Evolutionary conservation across 768 basidiomycete species (phyloP), one percentile per base, ranked within the genome.

Genomic region (Thelephora aurantiotincta): DNA sequence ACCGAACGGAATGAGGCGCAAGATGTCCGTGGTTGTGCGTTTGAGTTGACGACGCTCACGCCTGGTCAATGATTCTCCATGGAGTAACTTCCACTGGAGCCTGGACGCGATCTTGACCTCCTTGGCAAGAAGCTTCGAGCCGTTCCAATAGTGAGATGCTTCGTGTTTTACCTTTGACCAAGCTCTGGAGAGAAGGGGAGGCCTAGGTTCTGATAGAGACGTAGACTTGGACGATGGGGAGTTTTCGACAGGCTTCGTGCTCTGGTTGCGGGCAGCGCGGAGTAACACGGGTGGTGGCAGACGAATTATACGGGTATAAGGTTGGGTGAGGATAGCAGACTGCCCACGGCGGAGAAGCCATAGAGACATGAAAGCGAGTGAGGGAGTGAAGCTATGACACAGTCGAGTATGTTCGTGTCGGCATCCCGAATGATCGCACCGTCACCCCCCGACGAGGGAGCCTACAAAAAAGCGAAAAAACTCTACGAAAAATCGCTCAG

Each of bases 111-210:
- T 97, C 53, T 85, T 79, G 47, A 96, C 86, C 67, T 98, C 96
- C 20, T 90, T 87, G 13, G 88, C 91, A 43, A 99, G 72, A 4
- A 99, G 77, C 60, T 96, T 96, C 1, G 88, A 75, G 11, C 96
- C 94, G 52, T 92, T 82, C 93, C 93, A 98, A 63, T 98, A 99
- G 63, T 99, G 94, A 50, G 78, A 75, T 0, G 82, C 91, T 64
- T 97, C 96, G 57, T 97, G 88, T 68, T 97, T 99, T 51, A 97
- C 80, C 55, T 80, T 86, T 55, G 83, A 84, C 94, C 94, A 97
- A 6, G 75, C 75, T 35, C 92, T 72, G 9, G 75, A 70, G 35
- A 68, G 49, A 2, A 87, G 61, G 1, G 73, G 71, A 0, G 63
- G 60, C 37, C 67, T 61, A 2, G 69, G 51, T 6, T 44, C 58